Base-by-base conservation (phyloP, 345 rosid species). In the Populus euphratica region DNA sequence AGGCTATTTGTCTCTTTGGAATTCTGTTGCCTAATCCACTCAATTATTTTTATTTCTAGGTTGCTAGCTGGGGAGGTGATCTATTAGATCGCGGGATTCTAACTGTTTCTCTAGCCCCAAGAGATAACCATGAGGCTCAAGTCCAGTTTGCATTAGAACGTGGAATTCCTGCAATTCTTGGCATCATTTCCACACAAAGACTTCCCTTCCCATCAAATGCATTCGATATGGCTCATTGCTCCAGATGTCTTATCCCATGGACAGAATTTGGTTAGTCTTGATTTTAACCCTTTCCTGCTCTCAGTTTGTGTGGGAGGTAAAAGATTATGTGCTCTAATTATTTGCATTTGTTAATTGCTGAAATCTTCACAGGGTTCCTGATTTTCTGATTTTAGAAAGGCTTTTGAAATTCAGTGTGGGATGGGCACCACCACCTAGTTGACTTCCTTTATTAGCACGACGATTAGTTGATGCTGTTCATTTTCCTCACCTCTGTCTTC, bases 41-140 rank as follows among this genome's bases (percentile, higher is more conserved):
- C 69, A 13, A 62, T 52, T 77, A 12, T 13, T 44, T 54, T 74
- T 78, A 38, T 75, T 44, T 74, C 6, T 70, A 96, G 99, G 99
- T 96, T 86, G 99, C 99, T 5, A 96, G 99, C 86, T 96, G 99
- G 99, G 99, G 99, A 81, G 99, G 99, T 1, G 98, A 96, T 81
- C 85, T 96, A 72, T 82, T 96, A 66, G 98, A 96, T 84, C 97
- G 92, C 8, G 92, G 95, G 35, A 91, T 93, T 80, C 86, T 96
- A 21, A 92, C 99, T 0, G 86, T 96, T 65, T 96, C 99, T 71
- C 98, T 96, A 20, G 99, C 99, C 5, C 99, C 99, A 3, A 90
- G 99, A 86, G 99, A 96, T 73, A 96, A 96, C 80, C 99, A 96
- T 67, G 99, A 96, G 87, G 99, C 99, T 81, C 99, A 96, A 81